Evolutionary conservation across 805 yeast species (phyloP).

Genomic region (Candida oleophila): DNA sequence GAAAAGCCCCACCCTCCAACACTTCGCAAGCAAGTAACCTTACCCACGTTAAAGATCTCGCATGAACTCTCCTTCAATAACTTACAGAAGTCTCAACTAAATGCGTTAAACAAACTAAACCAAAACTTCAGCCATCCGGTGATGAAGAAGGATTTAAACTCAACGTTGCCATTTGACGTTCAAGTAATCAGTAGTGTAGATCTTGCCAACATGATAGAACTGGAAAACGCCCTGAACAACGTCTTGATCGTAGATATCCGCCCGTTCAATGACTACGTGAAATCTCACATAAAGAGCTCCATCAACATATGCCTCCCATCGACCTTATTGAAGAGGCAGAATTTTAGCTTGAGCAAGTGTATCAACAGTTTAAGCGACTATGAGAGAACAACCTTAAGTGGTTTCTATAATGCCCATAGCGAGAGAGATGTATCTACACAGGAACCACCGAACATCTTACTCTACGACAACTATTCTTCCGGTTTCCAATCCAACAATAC

Average conservation of each 20-base stretch:
- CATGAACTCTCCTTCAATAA: constrained; percentile 15
- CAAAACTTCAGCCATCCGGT: not conserved
- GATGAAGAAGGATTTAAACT: constrained; percentile 4
- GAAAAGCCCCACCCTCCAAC: not conserved
- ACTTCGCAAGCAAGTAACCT: constrained; percentile 16
- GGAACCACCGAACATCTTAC: constrained; percentile 30
- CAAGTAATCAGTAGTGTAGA: not conserved
- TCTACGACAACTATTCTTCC: constrained; percentile 48
- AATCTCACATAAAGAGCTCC: constrained; percentile 56
- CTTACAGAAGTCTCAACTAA: constrained; percentile 12
- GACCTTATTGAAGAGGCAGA: constrained; percentile 75
- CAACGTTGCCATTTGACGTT: not conserved
- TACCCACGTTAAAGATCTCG: constrained; percentile 18
- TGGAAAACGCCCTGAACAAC: not conserved
- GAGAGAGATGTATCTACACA: constrained; percentile 1
- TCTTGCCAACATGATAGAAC: not conserved
- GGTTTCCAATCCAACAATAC: constrained; percentile 21
- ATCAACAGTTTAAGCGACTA: constrained; percentile 56
- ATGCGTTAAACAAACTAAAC: not conserved
- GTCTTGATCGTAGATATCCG: constrained; percentile 70
- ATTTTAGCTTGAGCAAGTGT: constrained; percentile 64
- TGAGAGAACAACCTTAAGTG: constrained; percentile 46
- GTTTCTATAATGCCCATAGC: constrained; percentile 21
- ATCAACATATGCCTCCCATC: constrained; percentile 85
- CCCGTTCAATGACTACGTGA: constrained; percentile 72